A percentile compares a stretch with the other conserved stretches of the same genome.
Evolutionary conservation across 306 rosid genomes (phyloP).

Genomic region (Rosa rugosa): DNA sequence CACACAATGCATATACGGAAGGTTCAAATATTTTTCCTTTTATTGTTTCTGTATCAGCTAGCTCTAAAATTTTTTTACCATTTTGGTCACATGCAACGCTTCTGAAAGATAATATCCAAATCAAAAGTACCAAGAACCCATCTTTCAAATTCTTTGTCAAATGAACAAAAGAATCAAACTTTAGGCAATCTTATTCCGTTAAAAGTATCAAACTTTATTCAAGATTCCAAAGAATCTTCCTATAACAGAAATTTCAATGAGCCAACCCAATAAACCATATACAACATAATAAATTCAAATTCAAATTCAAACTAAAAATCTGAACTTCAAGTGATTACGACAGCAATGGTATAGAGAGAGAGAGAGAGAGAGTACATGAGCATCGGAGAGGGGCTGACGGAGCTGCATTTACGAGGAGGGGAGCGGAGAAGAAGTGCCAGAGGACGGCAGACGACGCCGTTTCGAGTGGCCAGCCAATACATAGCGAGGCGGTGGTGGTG

Average conservation of each 20-base stretch:
- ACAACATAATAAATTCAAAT: not conserved
- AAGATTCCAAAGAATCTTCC: not conserved
- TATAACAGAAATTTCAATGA: too few relatives aligned
- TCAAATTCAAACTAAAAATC: not conserved
- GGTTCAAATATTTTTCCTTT: not conserved
- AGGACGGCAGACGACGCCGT: slow-evolving; percentile 58
- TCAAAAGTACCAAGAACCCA: not conserved
- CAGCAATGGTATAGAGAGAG: slow-evolving; percentile 15
- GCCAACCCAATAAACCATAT: not conserved
- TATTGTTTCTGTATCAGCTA: not conserved
- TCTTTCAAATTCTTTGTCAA: not conserved
- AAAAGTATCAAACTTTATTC: not conserved
- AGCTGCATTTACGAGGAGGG: slow-evolving; percentile 31
- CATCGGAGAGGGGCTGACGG: slow-evolving; percentile 46
- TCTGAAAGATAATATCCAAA: not conserved
- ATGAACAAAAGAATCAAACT: not conserved
- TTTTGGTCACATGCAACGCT: not conserved
- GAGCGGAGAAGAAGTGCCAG: slow-evolving; percentile 44
- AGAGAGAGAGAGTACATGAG: slow-evolving; percentile 54
- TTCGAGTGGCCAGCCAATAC: slow-evolving; percentile 57
- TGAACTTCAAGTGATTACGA: too few relatives aligned
- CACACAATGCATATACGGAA: not conserved
- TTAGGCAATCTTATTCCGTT: not conserved
- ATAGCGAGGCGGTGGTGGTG: slow-evolving; percentile 26
- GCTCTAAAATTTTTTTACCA: not conserved